Conservation (phyloP, 2,329 filamentous ascomycete species). For the Aspergillus eucalypticola region DNA sequence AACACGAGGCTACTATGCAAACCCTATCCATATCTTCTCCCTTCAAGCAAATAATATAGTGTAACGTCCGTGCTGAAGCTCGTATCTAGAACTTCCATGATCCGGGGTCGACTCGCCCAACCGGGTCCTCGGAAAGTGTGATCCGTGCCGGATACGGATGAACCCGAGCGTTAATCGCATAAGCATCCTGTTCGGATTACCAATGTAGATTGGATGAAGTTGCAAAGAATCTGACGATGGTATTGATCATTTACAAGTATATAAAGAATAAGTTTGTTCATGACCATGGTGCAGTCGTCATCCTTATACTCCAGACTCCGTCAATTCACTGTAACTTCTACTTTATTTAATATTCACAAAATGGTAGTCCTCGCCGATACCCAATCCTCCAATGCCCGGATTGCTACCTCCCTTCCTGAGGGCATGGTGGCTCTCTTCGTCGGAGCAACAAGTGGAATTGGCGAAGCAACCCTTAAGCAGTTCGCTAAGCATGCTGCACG, state of each 20-base stretch:
- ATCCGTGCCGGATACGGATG: neutral
- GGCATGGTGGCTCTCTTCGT: slow-evolving; percentile 53
- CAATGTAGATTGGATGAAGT: neutral
- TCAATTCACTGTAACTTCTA: neutral
- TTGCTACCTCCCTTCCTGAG: slow-evolving; percentile 4
- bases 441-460: slow-evolving; percentile 55
- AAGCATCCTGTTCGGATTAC: neutral
- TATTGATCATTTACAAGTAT: no score
- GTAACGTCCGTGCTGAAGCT: no score
- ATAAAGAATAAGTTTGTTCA: no score
- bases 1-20: neutral
- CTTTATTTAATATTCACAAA: neutral
- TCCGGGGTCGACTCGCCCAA: neutral
- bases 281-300: neutral
- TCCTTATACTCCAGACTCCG: neutral
- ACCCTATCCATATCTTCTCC: no score
- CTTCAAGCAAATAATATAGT: neutral
- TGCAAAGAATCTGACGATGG: no score
- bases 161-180: neutral
- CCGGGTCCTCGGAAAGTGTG: neutral
- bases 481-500: slow-evolving; percentile 43
- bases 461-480: slow-evolving; percentile 48
- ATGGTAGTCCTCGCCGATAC: slow-evolving; percentile 1
- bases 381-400: neutral
- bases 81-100: neutral